Conservation (phyloP, 1,284 basidiomycete species). For the Irpex sp. region DNA sequence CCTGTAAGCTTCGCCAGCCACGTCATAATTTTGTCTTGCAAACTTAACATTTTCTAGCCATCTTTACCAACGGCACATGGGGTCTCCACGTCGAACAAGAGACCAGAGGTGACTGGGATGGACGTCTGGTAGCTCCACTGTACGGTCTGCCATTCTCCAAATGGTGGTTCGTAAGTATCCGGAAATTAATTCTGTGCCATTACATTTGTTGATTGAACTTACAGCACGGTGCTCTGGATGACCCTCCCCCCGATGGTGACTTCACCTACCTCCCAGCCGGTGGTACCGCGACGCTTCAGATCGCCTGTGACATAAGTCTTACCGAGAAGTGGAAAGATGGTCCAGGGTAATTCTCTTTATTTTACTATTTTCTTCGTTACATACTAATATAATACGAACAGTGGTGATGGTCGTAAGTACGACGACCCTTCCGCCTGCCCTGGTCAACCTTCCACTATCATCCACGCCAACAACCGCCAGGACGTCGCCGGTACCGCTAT, state of each 20-base stretch:
- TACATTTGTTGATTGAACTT: neutral
- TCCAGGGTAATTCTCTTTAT: conserved; percentile 40
- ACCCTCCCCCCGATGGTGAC: conserved; percentile 52
- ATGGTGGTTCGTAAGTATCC: conserved; percentile 54
- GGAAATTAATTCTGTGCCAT: neutral
- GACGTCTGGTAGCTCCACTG: conserved; percentile 51
- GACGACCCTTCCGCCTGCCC: conserved; percentile 44
- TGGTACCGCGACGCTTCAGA: conserved; percentile 43
- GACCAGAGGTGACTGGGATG: conserved; percentile 45
- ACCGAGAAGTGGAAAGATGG: conserved; percentile 40
- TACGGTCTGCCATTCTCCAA: conserved; percentile 46
- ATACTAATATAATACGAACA: neutral
- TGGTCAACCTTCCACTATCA: conserved; percentile 42
- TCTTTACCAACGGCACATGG: conserved; percentile 32
- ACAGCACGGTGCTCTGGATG: conserved; percentile 49
- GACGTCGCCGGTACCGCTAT: conserved; percentile 63
- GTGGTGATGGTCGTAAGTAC: conserved; percentile 19
- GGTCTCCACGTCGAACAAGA: conserved; percentile 54
- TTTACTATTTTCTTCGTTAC: neutral
- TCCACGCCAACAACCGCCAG: conserved; percentile 21
- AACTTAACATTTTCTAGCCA: conserved; percentile 15
- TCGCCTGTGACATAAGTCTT: conserved; percentile 53
- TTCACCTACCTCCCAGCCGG: conserved; percentile 57
- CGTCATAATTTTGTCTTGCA: neutral
- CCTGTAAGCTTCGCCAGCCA: neutral